These are phyloP conservation scores for Solanum neorickii DNA, from an alignment of 257 asterid genomes.

Conservation along the genomic window DNA sequence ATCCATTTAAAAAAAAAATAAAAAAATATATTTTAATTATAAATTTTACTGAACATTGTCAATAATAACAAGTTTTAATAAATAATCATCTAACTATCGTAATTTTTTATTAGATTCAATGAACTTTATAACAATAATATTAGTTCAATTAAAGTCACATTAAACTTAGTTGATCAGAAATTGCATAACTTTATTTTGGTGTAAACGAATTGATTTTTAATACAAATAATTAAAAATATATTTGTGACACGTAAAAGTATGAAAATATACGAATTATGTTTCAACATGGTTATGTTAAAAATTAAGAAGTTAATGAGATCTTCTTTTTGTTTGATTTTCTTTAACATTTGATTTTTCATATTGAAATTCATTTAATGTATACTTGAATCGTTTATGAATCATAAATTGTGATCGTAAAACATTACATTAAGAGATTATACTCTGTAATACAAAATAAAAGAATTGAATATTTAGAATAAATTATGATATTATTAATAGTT, in stretches of 20 bases:
- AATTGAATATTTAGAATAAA: no score
- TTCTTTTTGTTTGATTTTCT: background rate
- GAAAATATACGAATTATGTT: background rate
- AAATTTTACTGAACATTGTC: background rate
- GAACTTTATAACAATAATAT: background rate
- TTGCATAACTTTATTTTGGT: background rate
- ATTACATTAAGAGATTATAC: no score
- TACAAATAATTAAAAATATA: background rate
- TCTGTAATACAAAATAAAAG: no score
- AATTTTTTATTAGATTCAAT: background rate
- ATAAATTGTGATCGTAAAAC: background rate
- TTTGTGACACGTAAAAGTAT: background rate
- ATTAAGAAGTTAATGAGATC: background rate
- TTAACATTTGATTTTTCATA: background rate
- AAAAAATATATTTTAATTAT: no score
- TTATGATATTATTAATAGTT: background rate
- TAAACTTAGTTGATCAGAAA: background rate
- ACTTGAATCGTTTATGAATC: background rate
- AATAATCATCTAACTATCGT: background rate
- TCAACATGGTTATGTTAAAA: background rate
- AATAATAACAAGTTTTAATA: no score
- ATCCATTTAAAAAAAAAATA: background rate
- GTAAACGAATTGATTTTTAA: background rate
- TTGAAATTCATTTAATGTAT: background rate
- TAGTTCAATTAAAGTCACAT: background rate